Evolutionary conservation across 1,284 basidiomycete genomes (phyloP).

Genomic region (Omphalotus olearius): DNA sequence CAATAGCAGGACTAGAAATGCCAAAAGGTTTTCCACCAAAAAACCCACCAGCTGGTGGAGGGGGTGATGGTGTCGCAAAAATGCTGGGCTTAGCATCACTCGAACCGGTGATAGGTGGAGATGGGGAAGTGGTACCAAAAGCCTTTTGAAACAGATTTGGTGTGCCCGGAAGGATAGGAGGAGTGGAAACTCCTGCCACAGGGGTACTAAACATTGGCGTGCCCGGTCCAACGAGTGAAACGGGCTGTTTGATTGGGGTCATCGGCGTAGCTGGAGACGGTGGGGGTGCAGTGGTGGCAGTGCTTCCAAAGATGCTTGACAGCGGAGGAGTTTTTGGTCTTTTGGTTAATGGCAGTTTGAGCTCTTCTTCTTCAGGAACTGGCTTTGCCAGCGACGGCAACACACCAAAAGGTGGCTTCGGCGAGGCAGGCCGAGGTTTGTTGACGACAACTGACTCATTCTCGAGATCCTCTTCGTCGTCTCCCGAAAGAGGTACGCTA

Average conservation of each 20-base stretch:
- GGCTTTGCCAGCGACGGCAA: constrained; percentile 21
- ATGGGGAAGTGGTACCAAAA: constrained; percentile 2
- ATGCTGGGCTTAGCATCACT: background rate
- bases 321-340: constrained; percentile 43
- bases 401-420: constrained; percentile 31
- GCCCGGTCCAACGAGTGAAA: background rate
- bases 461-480: constrained; percentile 27
- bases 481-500: constrained; percentile 40
- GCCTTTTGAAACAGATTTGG: constrained; percentile 4
- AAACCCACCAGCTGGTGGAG: background rate
- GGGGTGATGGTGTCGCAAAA: background rate
- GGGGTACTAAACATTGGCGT: background rate
- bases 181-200: background rate
- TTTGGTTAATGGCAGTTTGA: constrained; percentile 19
- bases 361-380: constrained; percentile 22
- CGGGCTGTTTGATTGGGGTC: constrained; percentile 4
- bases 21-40: background rate
- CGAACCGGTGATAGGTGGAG: background rate
- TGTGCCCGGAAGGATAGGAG: background rate
- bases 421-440: constrained; percentile 29
- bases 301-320: constrained; percentile 17
- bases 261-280: constrained; percentile 1
- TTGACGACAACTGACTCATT: constrained; percentile 5
- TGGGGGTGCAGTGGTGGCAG: background rate
- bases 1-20: background rate